Evolutionary conservation across 169 alveolate genomes (phyloP).

Genomic region (Cryptosporidium meleagridis): DNA sequence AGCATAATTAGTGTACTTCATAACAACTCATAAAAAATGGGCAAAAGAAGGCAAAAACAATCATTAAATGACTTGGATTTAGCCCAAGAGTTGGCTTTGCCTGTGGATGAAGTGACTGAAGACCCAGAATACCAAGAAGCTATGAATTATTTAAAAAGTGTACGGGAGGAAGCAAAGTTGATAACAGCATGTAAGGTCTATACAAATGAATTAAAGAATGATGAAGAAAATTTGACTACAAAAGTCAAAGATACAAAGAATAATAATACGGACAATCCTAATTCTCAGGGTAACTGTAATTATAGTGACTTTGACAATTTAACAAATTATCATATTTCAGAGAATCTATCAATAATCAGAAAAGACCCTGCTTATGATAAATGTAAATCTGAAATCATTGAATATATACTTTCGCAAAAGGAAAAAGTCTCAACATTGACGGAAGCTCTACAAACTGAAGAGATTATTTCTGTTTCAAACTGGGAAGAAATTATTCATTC

Average conservation of each 20-base stretch:
- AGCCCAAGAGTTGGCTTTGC: background rate
- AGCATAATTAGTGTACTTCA: background rate
- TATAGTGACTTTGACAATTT: conserved; percentile 3
- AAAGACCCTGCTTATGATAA: conserved; percentile 1
- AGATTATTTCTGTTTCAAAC: background rate
- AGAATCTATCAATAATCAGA: conserved; percentile 1
- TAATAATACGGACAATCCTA: background rate
- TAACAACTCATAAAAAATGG: background rate
- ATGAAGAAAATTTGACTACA: background rate
- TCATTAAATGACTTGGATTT: background rate
- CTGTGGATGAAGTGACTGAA: background rate
- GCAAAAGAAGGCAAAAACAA: background rate
- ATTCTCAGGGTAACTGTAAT: background rate
- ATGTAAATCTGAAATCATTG: conserved; percentile 7
- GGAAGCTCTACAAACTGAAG: conserved; percentile 10
- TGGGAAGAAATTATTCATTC: conserved; percentile 28
- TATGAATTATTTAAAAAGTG: conserved; percentile 36
- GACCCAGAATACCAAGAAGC: conserved; percentile 44
- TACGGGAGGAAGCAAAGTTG: conserved; percentile 40
- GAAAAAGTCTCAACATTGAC: background rate
- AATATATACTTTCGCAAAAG: conserved; percentile 5
- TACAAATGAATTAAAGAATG: conserved; percentile 1
- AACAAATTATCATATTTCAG: conserved; percentile 4
- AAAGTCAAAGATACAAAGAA: too few relatives aligned
- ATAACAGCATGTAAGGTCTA: background rate